A percentile compares a stretch with the other conserved stretches of the same genome.
Evolutionary conservation across 2,329 filamentous ascomycete species (phyloP).

Genomic region (Ophiostoma piceae): DNA sequence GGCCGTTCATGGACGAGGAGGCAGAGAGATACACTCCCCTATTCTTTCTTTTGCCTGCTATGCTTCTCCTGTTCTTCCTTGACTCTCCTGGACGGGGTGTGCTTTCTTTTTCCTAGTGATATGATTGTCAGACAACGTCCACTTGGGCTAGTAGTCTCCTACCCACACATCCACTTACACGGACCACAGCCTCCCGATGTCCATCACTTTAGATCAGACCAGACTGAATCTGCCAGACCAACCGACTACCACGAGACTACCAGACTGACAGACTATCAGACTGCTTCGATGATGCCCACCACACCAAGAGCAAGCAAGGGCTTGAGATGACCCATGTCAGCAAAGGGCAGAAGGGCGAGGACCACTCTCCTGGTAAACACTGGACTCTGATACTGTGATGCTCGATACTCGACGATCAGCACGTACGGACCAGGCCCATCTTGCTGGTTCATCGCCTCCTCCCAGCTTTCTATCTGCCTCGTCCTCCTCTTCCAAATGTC

Average conservation of each 20-base stretch:
- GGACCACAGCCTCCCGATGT: slow-evolving; percentile 2
- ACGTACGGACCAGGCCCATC: not conserved
- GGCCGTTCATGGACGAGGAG: not conserved
- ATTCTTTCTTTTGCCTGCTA: not conserved
- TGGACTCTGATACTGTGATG: not conserved
- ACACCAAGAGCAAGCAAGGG: slow-evolving; percentile 6
- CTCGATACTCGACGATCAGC: not conserved
- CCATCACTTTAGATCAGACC: not conserved
- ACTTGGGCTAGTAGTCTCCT: not conserved
- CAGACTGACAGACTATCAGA: not conserved
- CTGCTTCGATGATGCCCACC: not conserved
- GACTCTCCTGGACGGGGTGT: not conserved
- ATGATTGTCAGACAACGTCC: not conserved
- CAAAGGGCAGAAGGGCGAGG: not conserved
- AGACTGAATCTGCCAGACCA: not conserved
- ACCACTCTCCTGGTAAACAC: not conserved
- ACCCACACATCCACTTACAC: slow-evolving; percentile 8
- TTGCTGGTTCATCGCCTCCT: slow-evolving; percentile 2
- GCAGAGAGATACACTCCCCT: not conserved
- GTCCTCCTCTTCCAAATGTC: slow-evolving; percentile 5
- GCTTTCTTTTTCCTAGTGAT: not conserved
- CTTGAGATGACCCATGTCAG: slow-evolving; percentile 7
- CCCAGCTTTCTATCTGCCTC: not conserved
- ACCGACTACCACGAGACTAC: slow-evolving; percentile 1
- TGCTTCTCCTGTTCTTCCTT: not conserved